Evolutionary conservation across 129 eudicot species (phyloP).

Genomic region (Arctium minus): DNA sequence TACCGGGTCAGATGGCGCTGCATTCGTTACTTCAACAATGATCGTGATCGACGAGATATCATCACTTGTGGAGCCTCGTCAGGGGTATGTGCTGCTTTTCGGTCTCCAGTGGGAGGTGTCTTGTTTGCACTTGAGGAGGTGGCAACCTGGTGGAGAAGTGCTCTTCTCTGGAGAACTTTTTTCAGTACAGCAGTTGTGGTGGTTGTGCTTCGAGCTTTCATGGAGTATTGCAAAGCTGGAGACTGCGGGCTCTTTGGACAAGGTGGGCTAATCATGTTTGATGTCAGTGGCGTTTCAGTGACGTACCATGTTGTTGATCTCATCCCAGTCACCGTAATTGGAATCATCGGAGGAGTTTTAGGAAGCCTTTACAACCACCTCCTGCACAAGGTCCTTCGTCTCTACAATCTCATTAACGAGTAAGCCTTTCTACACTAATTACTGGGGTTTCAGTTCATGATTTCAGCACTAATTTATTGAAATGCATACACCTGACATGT

Average conservation of each 20-base stretch:
- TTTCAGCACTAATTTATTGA: not conserved
- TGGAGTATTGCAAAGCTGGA: slow-evolving; percentile 74
- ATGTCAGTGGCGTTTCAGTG: slow-evolving; percentile 73
- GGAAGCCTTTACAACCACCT: slow-evolving; percentile 85
- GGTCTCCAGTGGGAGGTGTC: slow-evolving; percentile 96
- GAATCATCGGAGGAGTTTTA: slow-evolving; percentile 85
- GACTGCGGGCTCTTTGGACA: slow-evolving; percentile 90
- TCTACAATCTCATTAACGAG: slow-evolving; percentile 93
- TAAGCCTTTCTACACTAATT: slow-evolving; percentile 34
- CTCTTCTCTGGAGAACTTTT: slow-evolving; percentile 96
- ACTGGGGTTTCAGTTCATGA: not conserved
- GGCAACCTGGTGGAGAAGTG: slow-evolving; percentile 99
- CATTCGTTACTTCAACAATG: slow-evolving; percentile 94
- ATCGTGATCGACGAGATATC: slow-evolving; percentile 87
- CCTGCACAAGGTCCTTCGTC: slow-evolving; percentile 85
- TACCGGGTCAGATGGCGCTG: slow-evolving; percentile 84
- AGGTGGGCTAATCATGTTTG: slow-evolving; percentile 97
- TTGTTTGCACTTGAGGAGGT: slow-evolving; percentile 94
- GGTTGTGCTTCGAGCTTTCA: slow-evolving; percentile 84
- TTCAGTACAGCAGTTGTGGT: slow-evolving; percentile 97
- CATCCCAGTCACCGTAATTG: slow-evolving; percentile 69
- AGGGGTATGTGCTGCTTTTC: slow-evolving; percentile 95
- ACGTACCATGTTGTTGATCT: slow-evolving; percentile 69
- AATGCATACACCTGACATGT: not conserved
- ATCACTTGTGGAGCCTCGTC: slow-evolving; percentile 94